Evolutionary conservation across 345 rosid genomes (phyloP).

Genomic region (Eucalyptus viminalis): DNA sequence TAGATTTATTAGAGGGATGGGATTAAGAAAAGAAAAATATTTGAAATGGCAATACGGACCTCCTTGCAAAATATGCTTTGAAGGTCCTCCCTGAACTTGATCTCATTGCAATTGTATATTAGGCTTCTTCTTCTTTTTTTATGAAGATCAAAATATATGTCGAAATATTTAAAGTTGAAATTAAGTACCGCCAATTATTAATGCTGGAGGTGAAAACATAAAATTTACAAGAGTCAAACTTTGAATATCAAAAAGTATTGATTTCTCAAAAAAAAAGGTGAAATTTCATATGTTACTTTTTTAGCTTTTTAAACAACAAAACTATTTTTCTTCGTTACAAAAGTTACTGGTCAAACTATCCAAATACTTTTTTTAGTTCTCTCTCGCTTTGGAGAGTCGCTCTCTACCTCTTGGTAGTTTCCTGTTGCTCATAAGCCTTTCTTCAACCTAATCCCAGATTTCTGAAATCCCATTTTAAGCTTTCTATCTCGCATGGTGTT

Average conservation of each 20-base stretch:
- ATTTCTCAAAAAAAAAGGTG: not conserved
- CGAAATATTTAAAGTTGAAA: not conserved
- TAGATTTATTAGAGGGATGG: not conserved
- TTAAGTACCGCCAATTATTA: not conserved
- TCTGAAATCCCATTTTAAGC: too few species aligned
- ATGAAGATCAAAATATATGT: not conserved
- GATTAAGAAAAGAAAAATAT: not conserved
- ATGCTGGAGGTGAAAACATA: not conserved
- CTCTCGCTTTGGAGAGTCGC: too few species aligned
- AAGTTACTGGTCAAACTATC: too few species aligned
- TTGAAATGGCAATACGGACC: not conserved
- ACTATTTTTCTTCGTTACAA: too few species aligned
- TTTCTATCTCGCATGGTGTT: too few species aligned
- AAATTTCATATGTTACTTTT: not conserved
- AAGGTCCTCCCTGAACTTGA: not conserved
- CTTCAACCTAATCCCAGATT: too few species aligned
- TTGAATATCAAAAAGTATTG: not conserved
- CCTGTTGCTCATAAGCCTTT: too few species aligned
- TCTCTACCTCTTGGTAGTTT: too few species aligned
- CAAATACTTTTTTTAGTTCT: too few species aligned
- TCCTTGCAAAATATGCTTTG: not conserved
- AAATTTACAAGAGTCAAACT: not conserved
- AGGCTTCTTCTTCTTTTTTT: not conserved
- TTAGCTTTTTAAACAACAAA: not conserved
- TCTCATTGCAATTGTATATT: not conserved